phyloP scores from a whole-genome alignment of 352 stramenopile genomes.

The Salisapilia sapeloensis region DNA sequence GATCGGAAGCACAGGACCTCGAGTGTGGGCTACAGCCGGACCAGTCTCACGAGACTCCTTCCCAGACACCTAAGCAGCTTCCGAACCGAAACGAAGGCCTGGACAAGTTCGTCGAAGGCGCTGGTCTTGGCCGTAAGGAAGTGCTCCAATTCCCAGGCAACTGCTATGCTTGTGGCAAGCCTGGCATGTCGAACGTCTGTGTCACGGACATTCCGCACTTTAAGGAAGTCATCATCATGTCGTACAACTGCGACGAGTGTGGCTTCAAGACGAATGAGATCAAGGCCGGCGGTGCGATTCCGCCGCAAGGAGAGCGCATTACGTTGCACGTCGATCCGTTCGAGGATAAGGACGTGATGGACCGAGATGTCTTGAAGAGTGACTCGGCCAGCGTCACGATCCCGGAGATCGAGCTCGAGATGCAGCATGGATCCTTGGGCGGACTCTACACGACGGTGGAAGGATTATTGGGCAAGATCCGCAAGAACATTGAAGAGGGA shows the following conservation, averaged over 20 bases:
- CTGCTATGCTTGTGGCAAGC: conserved; percentile 64
- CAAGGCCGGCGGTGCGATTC: conserved; percentile 83
- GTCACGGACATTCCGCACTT: conserved; percentile 91
- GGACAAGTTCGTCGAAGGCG: conserved; percentile 37
- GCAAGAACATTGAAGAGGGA: conserved; percentile 47
- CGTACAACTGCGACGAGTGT: conserved; percentile 80
- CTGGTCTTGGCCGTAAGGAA: conserved; percentile 53
- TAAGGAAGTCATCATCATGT: conserved; percentile 90
- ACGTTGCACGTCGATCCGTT: conserved; percentile 29
- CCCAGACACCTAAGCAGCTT: conserved; percentile 21
- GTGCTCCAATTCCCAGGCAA: conserved; percentile 68
- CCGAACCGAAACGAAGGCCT: conserved; percentile 54
- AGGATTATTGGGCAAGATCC: conserved; percentile 78
- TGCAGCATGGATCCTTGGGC: conserved; percentile 75
- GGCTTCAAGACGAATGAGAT: conserved; percentile 87
- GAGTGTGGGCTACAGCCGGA: conserved; percentile 52
- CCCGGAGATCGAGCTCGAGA: conserved; percentile 84
- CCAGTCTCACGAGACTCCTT: conserved; percentile 27
- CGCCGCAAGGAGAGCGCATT: conserved; percentile 62
- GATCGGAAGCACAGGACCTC: conserved; percentile 59
- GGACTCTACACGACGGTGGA: conserved; percentile 90
- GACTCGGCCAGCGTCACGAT: conserved; percentile 76
- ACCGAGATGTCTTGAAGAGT: conserved; percentile 86
- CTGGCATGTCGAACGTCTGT: conserved; percentile 76
- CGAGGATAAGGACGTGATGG: conserved; percentile 48